Conservation (phyloP, 2,329 filamentous ascomycete species). For the Calonectria hongkongensis region DNA sequence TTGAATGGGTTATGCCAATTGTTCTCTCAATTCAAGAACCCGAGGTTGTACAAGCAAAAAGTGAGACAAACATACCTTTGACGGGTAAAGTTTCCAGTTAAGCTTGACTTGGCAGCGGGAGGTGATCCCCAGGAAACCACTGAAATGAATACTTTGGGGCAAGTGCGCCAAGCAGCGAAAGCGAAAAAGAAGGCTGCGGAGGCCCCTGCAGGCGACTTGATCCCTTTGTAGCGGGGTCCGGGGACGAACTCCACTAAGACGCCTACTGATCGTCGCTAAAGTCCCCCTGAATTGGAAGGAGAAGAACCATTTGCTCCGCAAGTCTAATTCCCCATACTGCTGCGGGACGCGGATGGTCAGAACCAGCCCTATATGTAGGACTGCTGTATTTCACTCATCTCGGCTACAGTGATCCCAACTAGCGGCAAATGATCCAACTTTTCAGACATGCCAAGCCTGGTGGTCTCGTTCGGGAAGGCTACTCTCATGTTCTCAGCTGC, state of each 20-base stretch:
- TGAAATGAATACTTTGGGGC: not conserved
- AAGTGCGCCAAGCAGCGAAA: not conserved
- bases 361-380: not conserved
- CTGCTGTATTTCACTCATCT: not conserved
- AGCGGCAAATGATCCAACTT: not conserved
- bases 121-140: conserved; percentile 34
- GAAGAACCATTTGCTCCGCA: not conserved
- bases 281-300: not conserved
- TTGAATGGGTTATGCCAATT: not conserved
- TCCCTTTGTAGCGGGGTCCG: conserved; percentile 29
- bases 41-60: conserved; percentile 9
- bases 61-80: conserved; percentile 26
- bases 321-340: not conserved
- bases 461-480: conserved; percentile 23
- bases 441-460: conserved; percentile 49
- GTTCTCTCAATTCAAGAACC: not conserved
- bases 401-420: not conserved
- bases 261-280: conserved; percentile 26
- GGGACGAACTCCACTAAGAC: conserved; percentile 32
- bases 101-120: conserved; percentile 24
- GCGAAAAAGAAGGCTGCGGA: not conserved
- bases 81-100: conserved; percentile 37
- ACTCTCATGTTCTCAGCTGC: not conserved
- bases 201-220: conserved; percentile 3
- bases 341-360: not conserved